Evolutionary conservation across 352 stramenopile genomes (phyloP).

Genomic region (Blastocystis sp.): DNA sequence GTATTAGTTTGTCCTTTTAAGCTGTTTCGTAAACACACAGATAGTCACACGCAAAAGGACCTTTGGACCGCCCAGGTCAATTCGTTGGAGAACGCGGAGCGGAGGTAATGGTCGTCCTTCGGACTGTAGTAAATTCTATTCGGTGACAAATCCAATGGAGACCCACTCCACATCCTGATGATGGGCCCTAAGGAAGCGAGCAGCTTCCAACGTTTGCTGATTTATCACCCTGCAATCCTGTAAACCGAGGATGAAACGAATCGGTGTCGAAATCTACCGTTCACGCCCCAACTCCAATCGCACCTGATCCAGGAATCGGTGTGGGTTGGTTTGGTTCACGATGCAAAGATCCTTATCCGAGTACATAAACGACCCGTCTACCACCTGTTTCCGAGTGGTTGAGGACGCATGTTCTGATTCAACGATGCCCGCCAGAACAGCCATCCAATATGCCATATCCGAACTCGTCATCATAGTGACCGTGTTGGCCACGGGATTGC

Average conservation of each 20-base stretch:
- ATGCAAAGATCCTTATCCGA: not conserved
- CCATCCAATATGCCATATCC: constrained; percentile 60
- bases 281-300: not conserved
- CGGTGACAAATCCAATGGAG: not conserved
- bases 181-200: not conserved
- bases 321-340: not conserved
- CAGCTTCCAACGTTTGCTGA: constrained; percentile 39
- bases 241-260: not conserved
- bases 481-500: constrained; percentile 35
- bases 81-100: not conserved
- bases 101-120: constrained; percentile 43
- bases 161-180: constrained; percentile 6
- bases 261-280: not conserved
- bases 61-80: not conserved
- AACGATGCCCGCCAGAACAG: constrained; percentile 24
- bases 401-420: not conserved
- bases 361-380: constrained; percentile 18
- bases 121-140: constrained; percentile 31
- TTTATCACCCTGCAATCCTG: constrained; percentile 36
- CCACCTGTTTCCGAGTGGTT: not conserved
- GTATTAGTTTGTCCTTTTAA: constrained; percentile 63
- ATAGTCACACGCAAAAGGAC: not conserved
- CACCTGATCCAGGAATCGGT: not conserved
- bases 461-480: constrained; percentile 44
- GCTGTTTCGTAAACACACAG: not conserved